Evolutionary conservation across 106 monocot species (phyloP), one percentile per base, ranked within the genome.

Genomic region (Acorus gramineus): DNA sequence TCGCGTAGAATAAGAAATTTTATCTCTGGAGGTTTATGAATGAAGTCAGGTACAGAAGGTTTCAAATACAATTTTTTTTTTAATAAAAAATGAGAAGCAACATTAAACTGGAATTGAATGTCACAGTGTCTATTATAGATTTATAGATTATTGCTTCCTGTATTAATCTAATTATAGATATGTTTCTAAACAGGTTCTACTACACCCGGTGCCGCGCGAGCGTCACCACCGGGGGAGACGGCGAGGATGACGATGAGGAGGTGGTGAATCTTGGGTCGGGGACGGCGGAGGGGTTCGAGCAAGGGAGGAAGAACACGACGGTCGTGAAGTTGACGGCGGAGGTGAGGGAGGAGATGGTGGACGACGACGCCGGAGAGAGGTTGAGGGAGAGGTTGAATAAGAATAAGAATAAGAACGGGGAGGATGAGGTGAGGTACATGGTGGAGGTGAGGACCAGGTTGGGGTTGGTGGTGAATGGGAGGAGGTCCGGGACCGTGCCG

Each of bases 271-370:
- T 54, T 4, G 53, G 3, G 10, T 12, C 47, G 44, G 56, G 9
- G 44, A 44, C 42, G 47, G 7, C 45, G 2, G 13, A 51, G 45
- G 8, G 5, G 42, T 54, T 53, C 12, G 2, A 2, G 66, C 52
- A 11, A 3, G 62, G 11, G 46, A 50, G 47, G 47, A 75, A 64
- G 74, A 68, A 75, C 10, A 53, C 53, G 74, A 75, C 10, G 62
- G 42, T 11, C 62, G 68, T 68, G 74, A 52, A 53, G 66, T 3
- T 54, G 10, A 8, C 2, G 52, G 43, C 43, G 8, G 4, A 5
- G 3, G 64, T 64, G 64, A 50, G 51, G 64, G 28, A 11, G 6
- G 13, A 13, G 8, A 50, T n/a, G 50, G 50, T 64, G 50, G 64
- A 51, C 13, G 64, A 64, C 14, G 14, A 6, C 11, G 64, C 51